Base-by-base conservation (phyloP, 2,329 filamentous ascomycete species). In the Botrytis porri region DNA sequence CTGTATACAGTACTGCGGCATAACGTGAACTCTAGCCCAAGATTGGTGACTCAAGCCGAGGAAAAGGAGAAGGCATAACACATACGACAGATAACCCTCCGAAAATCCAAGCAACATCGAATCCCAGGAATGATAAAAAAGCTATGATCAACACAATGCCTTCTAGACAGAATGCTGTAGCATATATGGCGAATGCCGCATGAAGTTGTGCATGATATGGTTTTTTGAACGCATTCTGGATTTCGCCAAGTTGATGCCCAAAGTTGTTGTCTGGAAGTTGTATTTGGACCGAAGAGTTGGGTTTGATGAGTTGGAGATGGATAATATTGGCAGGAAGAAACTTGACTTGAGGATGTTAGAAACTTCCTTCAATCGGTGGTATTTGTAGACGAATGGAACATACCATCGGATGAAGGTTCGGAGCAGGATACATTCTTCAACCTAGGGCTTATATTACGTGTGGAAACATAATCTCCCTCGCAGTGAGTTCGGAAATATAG, bases 401-500 rank as follows among this genome's bases (percentile, higher is more conserved):
- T 67, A 67, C 65, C 65, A 41, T 57, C n/a, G 25, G 35, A 57
- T 67, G 65, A 67, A 57, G 35, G 65, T 32, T n/a, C 1, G 4
- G 65, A 67, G 65, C 65, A 67, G 48, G 45, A 41, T n/a, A 57
- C n/a, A 8, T 67, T 57, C 18, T 67, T 22, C 37, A 67, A 22
- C n/a, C 29, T 22, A 3, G 48, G 65, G 14, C 65, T 41, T 22
- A 67, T 41, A 22, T 29, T 41, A 39, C 35, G 65, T 2, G 35
- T 67, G 18, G 35, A 57, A 32, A 67, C 16, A 41, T 67, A 67
- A 67, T 67, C 41, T 3, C 65, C 65, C 32, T 67, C 65, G 7
- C 65, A 57, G 29, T 67, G 65, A 41, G 35, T 57, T 67, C 29
- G 48, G 25, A 67, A 67, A 67, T 57, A 67, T 41, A 67, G 18